Evolutionary conservation across 176 grass and related monocot species (phyloP).

Genomic region (Zizania latifolia): DNA sequence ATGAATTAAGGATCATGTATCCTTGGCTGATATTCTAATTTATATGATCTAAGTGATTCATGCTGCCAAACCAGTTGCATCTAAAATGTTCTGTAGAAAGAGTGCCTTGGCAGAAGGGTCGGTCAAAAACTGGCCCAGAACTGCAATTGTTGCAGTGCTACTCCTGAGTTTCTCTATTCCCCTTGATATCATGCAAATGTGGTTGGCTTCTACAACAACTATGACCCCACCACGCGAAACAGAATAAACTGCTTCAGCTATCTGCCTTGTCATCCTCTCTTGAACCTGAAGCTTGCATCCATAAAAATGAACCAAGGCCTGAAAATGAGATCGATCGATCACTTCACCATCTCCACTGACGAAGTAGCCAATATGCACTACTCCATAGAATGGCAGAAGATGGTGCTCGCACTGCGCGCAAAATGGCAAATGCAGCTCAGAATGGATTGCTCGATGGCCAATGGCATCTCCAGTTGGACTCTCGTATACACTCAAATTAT

Average conservation of each 20-base stretch:
- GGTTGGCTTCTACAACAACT: conserved; percentile 87
- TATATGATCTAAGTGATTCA: conserved; percentile 18
- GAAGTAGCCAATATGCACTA: conserved; percentile 73
- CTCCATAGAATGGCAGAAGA: conserved; percentile 87
- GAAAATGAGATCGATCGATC: conserved; percentile 56
- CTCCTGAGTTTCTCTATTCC: conserved; percentile 93
- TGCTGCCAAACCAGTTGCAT: conserved; percentile 17
- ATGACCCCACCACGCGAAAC: conserved; percentile 48
- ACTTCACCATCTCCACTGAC: conserved; percentile 22
- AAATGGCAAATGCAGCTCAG: conserved; percentile 64
- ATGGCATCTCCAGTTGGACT: conserved; percentile 20
- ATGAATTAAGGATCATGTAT: too few relatives aligned
- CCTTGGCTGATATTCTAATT: background rate
- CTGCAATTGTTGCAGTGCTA: conserved; percentile 79
- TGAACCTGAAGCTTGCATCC: conserved; percentile 97
- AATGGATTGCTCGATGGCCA: conserved; percentile 43
- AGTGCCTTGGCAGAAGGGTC: conserved; percentile 47
- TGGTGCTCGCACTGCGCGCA: conserved; percentile 94
- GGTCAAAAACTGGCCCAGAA: conserved; percentile 73
- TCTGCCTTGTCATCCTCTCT: conserved; percentile 95
- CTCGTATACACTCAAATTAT: conserved; percentile 17
- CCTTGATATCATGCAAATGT: conserved; percentile 91
- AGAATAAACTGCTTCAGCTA: conserved; percentile 78
- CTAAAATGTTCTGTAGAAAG: conserved; percentile 56
- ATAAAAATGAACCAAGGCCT: conserved; percentile 68